Evolutionary conservation across 2,329 filamentous ascomycete genomes (phyloP).

Genomic region (Arthroderma uncinatum): DNA sequence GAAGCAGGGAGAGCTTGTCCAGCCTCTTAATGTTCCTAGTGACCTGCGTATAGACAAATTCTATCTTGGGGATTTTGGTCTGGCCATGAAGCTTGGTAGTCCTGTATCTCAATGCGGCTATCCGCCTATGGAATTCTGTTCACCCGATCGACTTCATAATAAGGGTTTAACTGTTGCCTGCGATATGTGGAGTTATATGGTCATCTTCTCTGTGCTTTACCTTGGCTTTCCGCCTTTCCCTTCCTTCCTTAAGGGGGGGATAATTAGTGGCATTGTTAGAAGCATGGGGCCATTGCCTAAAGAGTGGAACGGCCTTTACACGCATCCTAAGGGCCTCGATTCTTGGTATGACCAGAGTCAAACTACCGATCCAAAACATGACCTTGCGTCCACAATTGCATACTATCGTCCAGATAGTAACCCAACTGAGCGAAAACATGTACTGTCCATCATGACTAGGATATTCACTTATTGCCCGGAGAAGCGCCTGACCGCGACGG

Average conservation of each 20-base stretch:
- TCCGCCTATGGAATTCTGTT: neutral
- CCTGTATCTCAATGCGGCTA: slow-evolving; percentile 9
- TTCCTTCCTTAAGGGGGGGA: slow-evolving; percentile 12
- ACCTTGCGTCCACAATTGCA: neutral
- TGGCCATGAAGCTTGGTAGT: slow-evolving; percentile 19
- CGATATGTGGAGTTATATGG: slow-evolving; percentile 26
- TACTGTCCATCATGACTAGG: slow-evolving; percentile 17
- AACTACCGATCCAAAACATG: neutral
- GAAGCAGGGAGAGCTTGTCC: slow-evolving; percentile 21
- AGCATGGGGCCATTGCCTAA: slow-evolving; percentile 20
- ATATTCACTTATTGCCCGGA: slow-evolving; percentile 20
- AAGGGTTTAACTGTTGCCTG: slow-evolving; percentile 20
- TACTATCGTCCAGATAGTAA: neutral
- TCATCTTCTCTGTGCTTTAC: slow-evolving; percentile 21
- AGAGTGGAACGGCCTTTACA: slow-evolving; percentile 19
- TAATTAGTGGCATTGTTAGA: slow-evolving; percentile 17
- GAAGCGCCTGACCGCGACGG: slow-evolving; percentile 19
- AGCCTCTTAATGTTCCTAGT: slow-evolving; percentile 15
- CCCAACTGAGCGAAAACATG: slow-evolving; percentile 7
- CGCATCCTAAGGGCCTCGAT: slow-evolving; percentile 13
- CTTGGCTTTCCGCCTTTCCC: slow-evolving; percentile 16
- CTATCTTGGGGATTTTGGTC: slow-evolving; percentile 24
- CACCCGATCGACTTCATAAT: slow-evolving; percentile 19
- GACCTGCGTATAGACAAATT: slow-evolving; percentile 19
- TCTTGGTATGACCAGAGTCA: slow-evolving; percentile 22